Evolutionary conservation across 1,139 yeast species (phyloP).

Genomic region (Taiozyma sp.): DNA sequence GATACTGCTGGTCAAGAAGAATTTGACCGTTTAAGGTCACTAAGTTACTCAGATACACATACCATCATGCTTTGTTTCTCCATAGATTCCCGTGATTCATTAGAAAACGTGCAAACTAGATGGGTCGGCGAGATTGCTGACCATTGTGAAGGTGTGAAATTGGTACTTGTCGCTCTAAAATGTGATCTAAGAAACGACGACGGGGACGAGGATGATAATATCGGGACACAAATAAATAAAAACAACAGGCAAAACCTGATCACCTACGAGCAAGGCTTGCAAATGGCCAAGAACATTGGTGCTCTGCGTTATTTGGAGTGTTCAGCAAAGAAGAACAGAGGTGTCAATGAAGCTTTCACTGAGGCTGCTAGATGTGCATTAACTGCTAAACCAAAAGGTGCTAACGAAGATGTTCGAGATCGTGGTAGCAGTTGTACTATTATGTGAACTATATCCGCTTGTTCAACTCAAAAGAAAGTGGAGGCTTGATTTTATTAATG

Average conservation of each 20-base stretch:
- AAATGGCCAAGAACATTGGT: slow-evolving; percentile 81
- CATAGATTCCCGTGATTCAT: slow-evolving; percentile 89
- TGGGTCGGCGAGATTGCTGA: slow-evolving; percentile 98
- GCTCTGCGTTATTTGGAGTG: slow-evolving; percentile 88
- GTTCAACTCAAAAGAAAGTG: not conserved
- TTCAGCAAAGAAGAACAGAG: slow-evolving; percentile 89
- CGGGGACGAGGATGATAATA: slow-evolving; percentile 27
- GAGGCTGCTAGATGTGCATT: slow-evolving; percentile 97
- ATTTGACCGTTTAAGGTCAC: slow-evolving; percentile 85
- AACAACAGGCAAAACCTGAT: slow-evolving; percentile 51
- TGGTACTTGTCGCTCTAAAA: slow-evolving; percentile 89
- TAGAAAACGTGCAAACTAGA: slow-evolving; percentile 89
- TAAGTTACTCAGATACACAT: slow-evolving; percentile 92
- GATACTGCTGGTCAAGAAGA: slow-evolving; percentile 99
- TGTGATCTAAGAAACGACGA: slow-evolving; percentile 78
- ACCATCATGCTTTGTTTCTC: slow-evolving; percentile 95
- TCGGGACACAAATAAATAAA: slow-evolving; percentile 10
- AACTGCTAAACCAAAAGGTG: slow-evolving; percentile 83
- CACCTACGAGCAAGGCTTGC: slow-evolving; percentile 76
- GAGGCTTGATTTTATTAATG: not conserved
- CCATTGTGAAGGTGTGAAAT: slow-evolving; percentile 94
- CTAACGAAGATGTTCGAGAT: slow-evolving; percentile 47
- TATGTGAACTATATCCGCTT: slow-evolving; percentile 26
- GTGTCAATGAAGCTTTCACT: slow-evolving; percentile 95
- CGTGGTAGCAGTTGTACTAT: slow-evolving; percentile 30